These are phyloP conservation scores for Syzygium grande DNA, from an alignment of 345 rosid genomes.

Conservation along the genomic window DNA sequence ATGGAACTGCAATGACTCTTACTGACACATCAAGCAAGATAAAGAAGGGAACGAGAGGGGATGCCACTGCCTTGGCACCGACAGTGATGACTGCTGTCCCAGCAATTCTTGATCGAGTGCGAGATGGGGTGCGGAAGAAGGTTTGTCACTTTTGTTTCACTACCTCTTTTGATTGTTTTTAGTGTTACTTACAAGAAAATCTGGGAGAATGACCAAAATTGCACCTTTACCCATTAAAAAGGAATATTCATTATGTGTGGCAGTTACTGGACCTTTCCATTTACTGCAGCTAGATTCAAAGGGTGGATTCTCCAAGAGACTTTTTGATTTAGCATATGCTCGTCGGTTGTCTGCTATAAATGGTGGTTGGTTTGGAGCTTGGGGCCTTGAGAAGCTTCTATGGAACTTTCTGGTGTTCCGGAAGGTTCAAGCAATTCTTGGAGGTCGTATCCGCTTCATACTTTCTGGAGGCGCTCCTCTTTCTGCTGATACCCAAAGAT, in stretches of 20 bases:
- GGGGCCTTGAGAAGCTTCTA: slow-evolving; percentile 80
- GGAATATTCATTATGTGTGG: slow-evolving; percentile 1
- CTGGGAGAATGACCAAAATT: neutral
- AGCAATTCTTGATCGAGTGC: slow-evolving; percentile 97
- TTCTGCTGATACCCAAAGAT: slow-evolving; percentile 95
- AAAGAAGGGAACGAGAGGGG: slow-evolving; percentile 86
- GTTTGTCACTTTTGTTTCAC: slow-evolving; percentile 20
- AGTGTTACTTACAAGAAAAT: neutral
- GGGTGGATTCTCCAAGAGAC: slow-evolving; percentile 70
- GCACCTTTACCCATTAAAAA: neutral
- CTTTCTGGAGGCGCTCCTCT: slow-evolving; percentile 99
- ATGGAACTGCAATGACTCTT: slow-evolving; percentile 91
- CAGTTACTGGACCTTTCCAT: neutral
- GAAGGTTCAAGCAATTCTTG: slow-evolving; percentile 79
- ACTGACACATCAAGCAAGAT: slow-evolving; percentile 94
- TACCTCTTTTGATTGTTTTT: neutral
- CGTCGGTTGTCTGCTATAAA: slow-evolving; percentile 89
- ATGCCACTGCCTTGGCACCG: slow-evolving; percentile 71
- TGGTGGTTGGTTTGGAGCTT: slow-evolving; percentile 95
- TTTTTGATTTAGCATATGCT: slow-evolving; percentile 86
- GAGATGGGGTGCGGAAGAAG: slow-evolving; percentile 96
- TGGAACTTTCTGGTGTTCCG: slow-evolving; percentile 86
- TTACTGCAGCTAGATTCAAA: slow-evolving; percentile 62
- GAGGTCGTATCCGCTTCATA: slow-evolving; percentile 87
- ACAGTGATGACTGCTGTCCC: slow-evolving; percentile 98